Percentiles rank a stretch among this genome's conserved stretches.
Evolutionary conservation across 345 rosid species (phyloP).

Genomic region (Salix dunnii): DNA sequence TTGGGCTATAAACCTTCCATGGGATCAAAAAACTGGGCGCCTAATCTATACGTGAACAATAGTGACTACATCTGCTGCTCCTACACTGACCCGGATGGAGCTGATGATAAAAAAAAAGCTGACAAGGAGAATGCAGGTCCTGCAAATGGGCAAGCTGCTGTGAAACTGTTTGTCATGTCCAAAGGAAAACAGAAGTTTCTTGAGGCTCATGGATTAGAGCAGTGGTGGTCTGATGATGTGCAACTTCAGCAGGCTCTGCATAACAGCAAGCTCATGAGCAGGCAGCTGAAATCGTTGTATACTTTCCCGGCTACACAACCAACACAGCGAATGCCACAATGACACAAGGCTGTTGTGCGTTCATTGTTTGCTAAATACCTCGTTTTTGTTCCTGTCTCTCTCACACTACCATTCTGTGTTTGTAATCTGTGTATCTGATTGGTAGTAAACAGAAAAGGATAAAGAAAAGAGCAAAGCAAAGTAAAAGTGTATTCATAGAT

Average conservation of each 20-base stretch:
- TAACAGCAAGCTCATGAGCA: conserved; percentile 74
- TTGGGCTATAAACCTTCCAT: conserved; percentile 22
- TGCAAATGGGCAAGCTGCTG: conserved; percentile 47
- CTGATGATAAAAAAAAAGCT: conserved; percentile 26
- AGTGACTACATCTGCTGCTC: conserved; percentile 88
- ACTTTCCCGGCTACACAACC: conserved; percentile 42
- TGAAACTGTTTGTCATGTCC: conserved; percentile 85
- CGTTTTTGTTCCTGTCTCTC: conserved; percentile 8
- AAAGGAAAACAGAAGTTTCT: conserved; percentile 91
- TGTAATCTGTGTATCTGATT: neutral
- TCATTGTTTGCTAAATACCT: conserved; percentile 18
- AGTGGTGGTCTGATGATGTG: conserved; percentile 96
- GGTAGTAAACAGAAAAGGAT: neutral
- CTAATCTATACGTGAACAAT: conserved; percentile 82
- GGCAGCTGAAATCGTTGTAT: conserved; percentile 82
- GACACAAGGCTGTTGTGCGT: conserved; percentile 1
- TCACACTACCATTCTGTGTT: neutral
- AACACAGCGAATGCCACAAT: conserved; percentile 16
- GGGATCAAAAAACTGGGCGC: conserved; percentile 77
- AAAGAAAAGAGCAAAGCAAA: no score
- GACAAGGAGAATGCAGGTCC: conserved; percentile 51
- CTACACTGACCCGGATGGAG: conserved; percentile 56
- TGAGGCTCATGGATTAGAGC: conserved; percentile 93
- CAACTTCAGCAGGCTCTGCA: conserved; percentile 66
- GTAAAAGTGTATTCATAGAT: no score